Evolutionary conservation across 495 filamentous ascomycete genomes (phyloP).

Genomic region (Penicillium waksmanii): DNA sequence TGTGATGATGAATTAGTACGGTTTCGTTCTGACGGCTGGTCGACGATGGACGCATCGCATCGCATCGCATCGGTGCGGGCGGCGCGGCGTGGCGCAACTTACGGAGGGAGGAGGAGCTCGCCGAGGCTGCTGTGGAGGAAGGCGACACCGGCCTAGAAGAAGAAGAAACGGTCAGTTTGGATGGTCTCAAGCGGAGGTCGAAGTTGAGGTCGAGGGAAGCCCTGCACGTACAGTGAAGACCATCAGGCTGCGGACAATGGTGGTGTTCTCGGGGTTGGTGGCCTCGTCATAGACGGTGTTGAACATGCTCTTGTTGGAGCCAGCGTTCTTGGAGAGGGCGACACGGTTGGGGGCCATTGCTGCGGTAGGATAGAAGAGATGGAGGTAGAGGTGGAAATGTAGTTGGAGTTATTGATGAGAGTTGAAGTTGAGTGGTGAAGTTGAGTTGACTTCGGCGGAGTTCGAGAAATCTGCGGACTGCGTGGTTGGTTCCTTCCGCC

Average conservation of each 20-base stretch:
- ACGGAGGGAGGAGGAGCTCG: conserved; percentile 77
- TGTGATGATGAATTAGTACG: conserved; percentile 10
- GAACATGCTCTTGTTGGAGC: conserved; percentile 54
- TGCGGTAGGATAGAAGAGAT: conserved; percentile 7
- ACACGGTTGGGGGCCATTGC: conserved; percentile 50
- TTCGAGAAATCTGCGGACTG: conserved; percentile 52
- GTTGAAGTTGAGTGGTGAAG: conserved; percentile 9
- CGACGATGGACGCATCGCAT: neutral
- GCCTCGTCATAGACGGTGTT: conserved; percentile 61
- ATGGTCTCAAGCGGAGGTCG: neutral
- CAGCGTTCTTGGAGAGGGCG: conserved; percentile 36
- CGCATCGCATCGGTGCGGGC: neutral
- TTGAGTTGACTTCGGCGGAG: conserved; percentile 24
- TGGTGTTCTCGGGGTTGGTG: conserved; percentile 73
- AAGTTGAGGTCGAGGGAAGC: neutral
- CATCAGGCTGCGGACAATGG: conserved; percentile 71
- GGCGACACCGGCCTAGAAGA: conserved; percentile 65
- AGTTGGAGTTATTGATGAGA: neutral
- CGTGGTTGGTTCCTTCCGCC: conserved; percentile 38
- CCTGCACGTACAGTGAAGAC: conserved; percentile 68
- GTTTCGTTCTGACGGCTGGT: neutral
- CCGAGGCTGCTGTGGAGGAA: conserved; percentile 75
- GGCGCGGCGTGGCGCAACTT: conserved; percentile 35
- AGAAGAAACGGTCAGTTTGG: conserved; percentile 21
- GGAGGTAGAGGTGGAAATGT: neutral